Conservation (phyloP, 495 filamentous ascomycete species). For the Sphaerosporella brunnea region DNA sequence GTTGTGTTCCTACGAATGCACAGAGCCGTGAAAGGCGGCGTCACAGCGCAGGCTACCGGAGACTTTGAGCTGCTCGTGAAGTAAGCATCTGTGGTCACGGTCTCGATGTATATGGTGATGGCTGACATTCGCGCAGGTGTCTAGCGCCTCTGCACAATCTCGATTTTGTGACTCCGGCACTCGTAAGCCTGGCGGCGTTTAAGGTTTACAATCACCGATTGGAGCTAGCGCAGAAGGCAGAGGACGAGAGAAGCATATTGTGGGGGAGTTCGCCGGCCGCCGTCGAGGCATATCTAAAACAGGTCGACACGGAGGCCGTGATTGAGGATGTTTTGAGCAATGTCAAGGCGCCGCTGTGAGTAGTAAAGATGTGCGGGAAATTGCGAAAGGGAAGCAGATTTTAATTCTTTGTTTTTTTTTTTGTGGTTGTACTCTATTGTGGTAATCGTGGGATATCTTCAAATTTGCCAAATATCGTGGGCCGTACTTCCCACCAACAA, state of each 20-base stretch:
- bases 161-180: slow-evolving; percentile 64
- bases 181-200: slow-evolving; percentile 63
- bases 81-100: slow-evolving; percentile 27
- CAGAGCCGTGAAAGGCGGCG: slow-evolving; percentile 59
- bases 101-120: slow-evolving; percentile 3
- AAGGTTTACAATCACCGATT: slow-evolving; percentile 84
- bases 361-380: too few species aligned
- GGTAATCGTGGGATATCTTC: too few species aligned
- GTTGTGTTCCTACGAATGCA: slow-evolving; percentile 70
- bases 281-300: slow-evolving; percentile 45
- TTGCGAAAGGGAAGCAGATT: too few species aligned
- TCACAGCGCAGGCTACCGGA: slow-evolving; percentile 57
- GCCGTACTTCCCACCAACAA: too few species aligned
- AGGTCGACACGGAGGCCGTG: slow-evolving; percentile 54
- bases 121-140: slow-evolving; percentile 29
- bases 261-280: slow-evolving; percentile 71
- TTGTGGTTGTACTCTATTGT: too few species aligned
- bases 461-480: too few species aligned
- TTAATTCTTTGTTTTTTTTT: background rate
- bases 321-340: slow-evolving; percentile 62
- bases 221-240: slow-evolving; percentile 40
- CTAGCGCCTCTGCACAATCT: slow-evolving; percentile 73
- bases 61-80: slow-evolving; percentile 51
- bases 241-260: slow-evolving; percentile 71
- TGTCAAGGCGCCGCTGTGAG: slow-evolving; percentile 52